phyloP scores from a whole-genome alignment of 805 yeast genomes.

The Suhomyces kilbournensis region DNA sequence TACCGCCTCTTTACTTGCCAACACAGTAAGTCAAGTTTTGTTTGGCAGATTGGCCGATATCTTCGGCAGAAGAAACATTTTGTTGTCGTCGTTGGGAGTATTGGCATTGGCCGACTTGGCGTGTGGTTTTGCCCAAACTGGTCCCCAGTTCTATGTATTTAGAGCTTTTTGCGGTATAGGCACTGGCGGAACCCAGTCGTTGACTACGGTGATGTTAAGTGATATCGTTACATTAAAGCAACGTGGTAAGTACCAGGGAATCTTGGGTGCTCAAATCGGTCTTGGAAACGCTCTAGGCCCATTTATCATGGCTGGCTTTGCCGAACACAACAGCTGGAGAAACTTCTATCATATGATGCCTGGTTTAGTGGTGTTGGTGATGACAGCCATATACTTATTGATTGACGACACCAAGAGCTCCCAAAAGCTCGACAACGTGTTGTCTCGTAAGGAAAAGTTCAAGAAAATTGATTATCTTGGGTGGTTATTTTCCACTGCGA shows the following conservation, averaged over 20 bases:
- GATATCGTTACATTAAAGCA: conserved; percentile 54
- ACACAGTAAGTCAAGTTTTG: conserved; percentile 71
- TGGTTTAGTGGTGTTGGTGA: conserved; percentile 14
- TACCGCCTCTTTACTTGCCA: conserved; percentile 64
- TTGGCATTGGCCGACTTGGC: conserved; percentile 44
- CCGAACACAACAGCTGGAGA: conserved; percentile 18
- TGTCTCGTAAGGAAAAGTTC: conserved; percentile 35
- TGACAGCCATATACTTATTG: conserved; percentile 12
- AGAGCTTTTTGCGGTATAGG: conserved; percentile 61
- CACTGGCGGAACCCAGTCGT: conserved; percentile 52
- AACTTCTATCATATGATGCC: conserved; percentile 20
- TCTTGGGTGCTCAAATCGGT: conserved; percentile 22
- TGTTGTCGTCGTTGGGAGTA: conserved; percentile 42
- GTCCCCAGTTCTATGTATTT: conserved; percentile 45
- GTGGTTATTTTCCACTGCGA: conserved; percentile 10
- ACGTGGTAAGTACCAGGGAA: conserved; percentile 54
- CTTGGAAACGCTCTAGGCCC: conserved; percentile 23
- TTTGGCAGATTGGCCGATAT: conserved; percentile 71
- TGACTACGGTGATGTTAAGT: conserved; percentile 51
- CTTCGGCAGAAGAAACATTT: conserved; percentile 49
- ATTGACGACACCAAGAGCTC: conserved; percentile 13
- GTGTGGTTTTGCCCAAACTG: conserved; percentile 41
- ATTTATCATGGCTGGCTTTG: conserved; percentile 20
- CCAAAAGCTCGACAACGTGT: conserved; percentile 18
- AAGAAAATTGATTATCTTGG: conserved; percentile 15